Evolutionary conservation across 148 eudicot species (phyloP), one percentile per base, ranked within the genome.

Genomic region (Silene conica): DNA sequence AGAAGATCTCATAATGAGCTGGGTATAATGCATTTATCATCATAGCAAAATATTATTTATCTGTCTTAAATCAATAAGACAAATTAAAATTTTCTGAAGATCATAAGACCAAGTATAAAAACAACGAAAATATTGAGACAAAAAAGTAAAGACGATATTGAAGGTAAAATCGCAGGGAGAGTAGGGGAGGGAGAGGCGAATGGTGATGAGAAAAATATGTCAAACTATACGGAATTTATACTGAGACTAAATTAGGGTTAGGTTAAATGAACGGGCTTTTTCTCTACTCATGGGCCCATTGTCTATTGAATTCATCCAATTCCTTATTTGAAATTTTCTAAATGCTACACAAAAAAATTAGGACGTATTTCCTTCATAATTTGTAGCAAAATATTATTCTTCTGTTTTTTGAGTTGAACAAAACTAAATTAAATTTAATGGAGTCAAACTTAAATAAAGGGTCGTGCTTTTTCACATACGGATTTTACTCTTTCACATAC

Each of bases 1-100:
- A 65, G 46, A 14, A 72, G 69, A 63, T 45, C 80, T 78, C 80
- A 78, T 78, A 78, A 77, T 77, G 81, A 79, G 77, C 77, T 68
- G 74, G 77, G 81, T 78, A 66, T 23, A 14, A 23, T 50, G 54
- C 72, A 23, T 12, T 13, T 69, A 13, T 69, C 60, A 69, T 69
- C 60, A 69, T 38, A 22, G 71, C 71, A 11, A 28, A 21, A 28
- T 4, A 26, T 6, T 14, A 31, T 31, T 31, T 31, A 3, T 31
- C 0, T 31, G 4, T 31, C 34, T 31, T 31, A 1, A 3, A 31
- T 65, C 22, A 4, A 31, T 34, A 38, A 15, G 31, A 64, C n/a
- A 2, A 60, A 60, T 21, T 0, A 48, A 48, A 48, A 48, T 10
- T 48, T 8, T 48, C 0, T 48, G 52, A 22, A 60, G 18, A 20